phyloP scores from a whole-genome alignment of 78 protist genomes.

The Cavenderia fasciculata region DNA sequence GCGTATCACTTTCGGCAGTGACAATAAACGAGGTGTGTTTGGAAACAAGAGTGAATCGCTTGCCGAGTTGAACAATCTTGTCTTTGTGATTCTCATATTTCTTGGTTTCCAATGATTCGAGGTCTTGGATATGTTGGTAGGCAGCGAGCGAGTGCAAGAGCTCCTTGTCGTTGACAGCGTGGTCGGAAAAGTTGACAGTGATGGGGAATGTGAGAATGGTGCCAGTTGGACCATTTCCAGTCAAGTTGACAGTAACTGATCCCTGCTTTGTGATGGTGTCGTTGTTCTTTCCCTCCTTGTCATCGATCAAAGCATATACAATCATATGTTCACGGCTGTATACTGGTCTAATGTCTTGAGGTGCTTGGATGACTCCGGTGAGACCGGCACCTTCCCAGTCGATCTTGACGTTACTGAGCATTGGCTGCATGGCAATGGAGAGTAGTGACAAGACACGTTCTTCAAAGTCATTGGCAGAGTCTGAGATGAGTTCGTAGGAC shows the following conservation, averaged over 20 bases:
- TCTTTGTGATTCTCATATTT: constrained; percentile 7
- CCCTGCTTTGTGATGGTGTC: neutral
- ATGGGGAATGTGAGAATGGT: neutral
- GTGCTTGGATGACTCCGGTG: constrained; percentile 11
- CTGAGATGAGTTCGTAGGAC: constrained; percentile 71
- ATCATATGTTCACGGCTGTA: constrained; percentile 24
- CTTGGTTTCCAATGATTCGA: constrained; percentile 22
- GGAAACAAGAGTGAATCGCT: constrained; percentile 15
- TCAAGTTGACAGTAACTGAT: neutral
- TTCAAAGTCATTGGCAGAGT: constrained; percentile 1
- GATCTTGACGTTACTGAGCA: constrained; percentile 25
- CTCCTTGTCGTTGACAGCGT: neutral
- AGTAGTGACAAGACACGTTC: constrained; percentile 15
- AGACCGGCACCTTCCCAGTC: constrained; percentile 9
- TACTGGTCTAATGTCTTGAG: constrained; percentile 26
- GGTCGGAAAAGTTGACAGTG: neutral
- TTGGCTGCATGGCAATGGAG: constrained; percentile 53
- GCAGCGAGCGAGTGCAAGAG: constrained; percentile 50
- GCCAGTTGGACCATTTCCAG: constrained; percentile 57
- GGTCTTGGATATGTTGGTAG: constrained; percentile 22
- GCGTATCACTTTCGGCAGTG: neutral
- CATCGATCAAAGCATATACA: neutral
- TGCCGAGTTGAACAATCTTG: neutral
- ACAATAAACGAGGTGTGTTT: constrained; percentile 53
- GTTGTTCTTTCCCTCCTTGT: neutral